Base-by-base conservation (phyloP, 2,329 filamentous ascomycete species). In the Leptosphaerulina australis region DNA sequence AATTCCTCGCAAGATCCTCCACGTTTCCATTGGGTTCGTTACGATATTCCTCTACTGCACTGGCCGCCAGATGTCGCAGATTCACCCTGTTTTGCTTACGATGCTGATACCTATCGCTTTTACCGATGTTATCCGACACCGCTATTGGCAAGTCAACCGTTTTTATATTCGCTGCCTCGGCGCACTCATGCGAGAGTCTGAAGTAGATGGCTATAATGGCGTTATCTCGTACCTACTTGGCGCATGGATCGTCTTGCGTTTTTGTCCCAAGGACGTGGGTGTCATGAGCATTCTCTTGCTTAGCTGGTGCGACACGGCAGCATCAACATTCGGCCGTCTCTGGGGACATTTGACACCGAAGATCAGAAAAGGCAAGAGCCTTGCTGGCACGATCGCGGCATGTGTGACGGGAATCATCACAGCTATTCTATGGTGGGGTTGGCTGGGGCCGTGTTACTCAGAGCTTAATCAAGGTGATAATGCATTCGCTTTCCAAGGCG, bases 241-340 rank as follows among this genome's bases (percentile, higher is more conserved):
- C 48, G 87, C 91, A 21, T 97, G 91, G 85, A 81, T 86, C 24
- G 91, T 93, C 12, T 83, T 97, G 59, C 84, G 84, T 60, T 91
- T 90, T 71, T 91, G 95, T 72, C 91, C 92, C 57, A 99, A 97
- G 76, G 94, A 99, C 65, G 83, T 99, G 18, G 91, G 88, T 6
- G 88, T 96, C 38, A 88, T 97, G 79, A 87, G 88, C 54, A 88
- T 97, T 33, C 79, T 99, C 64, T 82, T 99, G 30, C 83, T 99
- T 18, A 95, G 90, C 68, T 99, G 94, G 94, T 99, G 94, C 75
- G 94, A 99, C 72, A 97, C 94, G 1, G 94, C 94, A 26, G 94
- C 94, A 40, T 94, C 88, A 69, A 99, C 94, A 0, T 92, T 99
- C 68, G 94, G 94, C 44, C 84, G 94, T 45, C 79, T 93, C 11